Evolutionary conservation across 2,329 filamentous ascomycete genomes (phyloP).

Genomic region (Exutisphaerella laricina): DNA sequence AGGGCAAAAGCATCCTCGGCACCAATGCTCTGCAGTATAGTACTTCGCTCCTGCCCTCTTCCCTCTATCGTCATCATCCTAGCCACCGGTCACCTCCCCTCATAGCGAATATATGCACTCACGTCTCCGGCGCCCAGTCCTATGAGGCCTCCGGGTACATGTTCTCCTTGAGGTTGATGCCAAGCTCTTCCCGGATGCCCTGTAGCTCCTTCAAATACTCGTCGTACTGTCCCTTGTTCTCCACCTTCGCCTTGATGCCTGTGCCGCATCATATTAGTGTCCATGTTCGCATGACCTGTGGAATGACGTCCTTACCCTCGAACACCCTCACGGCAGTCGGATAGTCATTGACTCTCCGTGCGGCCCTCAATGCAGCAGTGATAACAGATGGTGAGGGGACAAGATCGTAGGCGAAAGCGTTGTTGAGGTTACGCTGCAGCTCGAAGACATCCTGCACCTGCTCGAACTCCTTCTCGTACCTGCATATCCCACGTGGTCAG

Average conservation of each 20-base stretch:
- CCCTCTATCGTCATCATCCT: constrained; percentile 6
- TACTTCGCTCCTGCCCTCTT: constrained; percentile 13
- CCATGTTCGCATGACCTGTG: not conserved
- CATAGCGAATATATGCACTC: constrained; percentile 2
- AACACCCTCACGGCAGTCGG: constrained; percentile 97
- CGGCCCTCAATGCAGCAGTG: constrained; percentile 84
- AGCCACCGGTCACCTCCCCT: constrained; percentile 4
- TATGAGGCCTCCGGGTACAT: constrained; percentile 62
- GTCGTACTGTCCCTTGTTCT: constrained; percentile 96
- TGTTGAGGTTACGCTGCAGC: constrained; percentile 96
- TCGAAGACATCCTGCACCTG: constrained; percentile 97
- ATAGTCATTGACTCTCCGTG: constrained; percentile 95
- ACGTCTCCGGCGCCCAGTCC: constrained; percentile 5
- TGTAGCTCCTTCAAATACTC: constrained; percentile 94
- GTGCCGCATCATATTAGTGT: constrained; percentile 16
- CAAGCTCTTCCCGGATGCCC: constrained; percentile 86
- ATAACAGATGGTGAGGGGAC: constrained; percentile 91
- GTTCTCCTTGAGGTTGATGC: constrained; percentile 84
- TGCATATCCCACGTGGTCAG: constrained; percentile 39
- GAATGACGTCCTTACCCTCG: constrained; percentile 61
- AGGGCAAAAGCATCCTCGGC: constrained; percentile 9
- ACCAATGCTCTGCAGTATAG: constrained; percentile 12
- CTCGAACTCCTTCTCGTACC: constrained; percentile 99
- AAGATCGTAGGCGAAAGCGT: constrained; percentile 99
- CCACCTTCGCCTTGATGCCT: constrained; percentile 99